Evolutionary conservation across 2,329 filamentous ascomycete genomes (phyloP).

Genomic region (Rhynchosporium agropyri): DNA sequence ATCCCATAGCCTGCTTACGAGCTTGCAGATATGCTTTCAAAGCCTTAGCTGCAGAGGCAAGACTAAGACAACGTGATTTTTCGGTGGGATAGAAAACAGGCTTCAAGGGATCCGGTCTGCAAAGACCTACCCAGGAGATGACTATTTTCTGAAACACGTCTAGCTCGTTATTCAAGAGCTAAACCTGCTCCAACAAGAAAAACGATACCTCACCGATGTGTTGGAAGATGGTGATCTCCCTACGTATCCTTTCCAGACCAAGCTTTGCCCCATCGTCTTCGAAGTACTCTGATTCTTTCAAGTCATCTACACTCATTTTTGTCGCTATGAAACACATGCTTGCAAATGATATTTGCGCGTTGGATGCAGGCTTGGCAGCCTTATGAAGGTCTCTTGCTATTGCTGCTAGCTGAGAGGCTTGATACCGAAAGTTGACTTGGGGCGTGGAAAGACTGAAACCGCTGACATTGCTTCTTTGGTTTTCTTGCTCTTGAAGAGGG

Average conservation of each 20-base stretch:
- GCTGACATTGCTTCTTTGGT: neutral
- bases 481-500: neutral
- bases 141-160: neutral
- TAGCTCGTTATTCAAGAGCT: neutral
- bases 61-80: neutral
- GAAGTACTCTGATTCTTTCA: neutral
- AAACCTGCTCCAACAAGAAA: neutral
- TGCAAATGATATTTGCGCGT: neutral
- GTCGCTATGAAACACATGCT: neutral
- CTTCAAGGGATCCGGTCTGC: neutral
- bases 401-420: neutral
- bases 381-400: neutral
- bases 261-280: neutral
- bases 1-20: neutral
- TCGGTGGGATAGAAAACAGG: neutral
- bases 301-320: neutral
- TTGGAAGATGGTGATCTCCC: neutral
- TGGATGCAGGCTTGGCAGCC: neutral
- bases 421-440: neutral
- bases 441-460: too few relatives aligned
- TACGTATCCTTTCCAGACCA: neutral
- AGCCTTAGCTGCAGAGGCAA: neutral
- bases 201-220: neutral
- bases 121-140: neutral
- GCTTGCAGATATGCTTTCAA: neutral